Conservation (phyloP, 768 basidiomycete species). For the Fistulinella prunicolor region DNA sequence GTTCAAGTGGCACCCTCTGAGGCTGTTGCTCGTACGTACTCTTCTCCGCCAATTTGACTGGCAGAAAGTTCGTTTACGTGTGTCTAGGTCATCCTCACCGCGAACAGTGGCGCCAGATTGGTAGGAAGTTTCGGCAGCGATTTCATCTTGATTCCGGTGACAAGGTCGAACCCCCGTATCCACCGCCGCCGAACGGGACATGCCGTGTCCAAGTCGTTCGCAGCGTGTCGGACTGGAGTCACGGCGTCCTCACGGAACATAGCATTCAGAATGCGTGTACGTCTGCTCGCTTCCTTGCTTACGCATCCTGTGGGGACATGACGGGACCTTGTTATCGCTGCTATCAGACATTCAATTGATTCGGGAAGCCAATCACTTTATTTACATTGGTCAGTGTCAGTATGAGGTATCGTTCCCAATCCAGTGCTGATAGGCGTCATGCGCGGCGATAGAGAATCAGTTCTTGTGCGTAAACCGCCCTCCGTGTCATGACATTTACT, state of each 20-base stretch:
- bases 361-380: conserved; percentile 78
- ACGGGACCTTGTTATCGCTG: background rate
- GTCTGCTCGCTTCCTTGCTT: conserved; percentile 28
- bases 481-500: background rate
- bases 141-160: conserved; percentile 52
- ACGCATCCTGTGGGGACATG: background rate
- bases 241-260: conserved; percentile 84
- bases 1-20: conserved; percentile 60
- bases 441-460: conserved; percentile 57
- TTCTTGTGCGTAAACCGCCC: conserved; percentile 65
- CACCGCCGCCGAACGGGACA: conserved; percentile 43
- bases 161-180: conserved; percentile 40
- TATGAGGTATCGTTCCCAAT: background rate
- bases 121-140: conserved; percentile 58
- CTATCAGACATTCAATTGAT: conserved; percentile 73
- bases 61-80: background rate
- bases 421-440: conserved; percentile 11
- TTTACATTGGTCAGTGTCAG: conserved; percentile 81
- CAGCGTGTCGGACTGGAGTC: conserved; percentile 91
- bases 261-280: conserved; percentile 93
- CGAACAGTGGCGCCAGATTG: conserved; percentile 55
- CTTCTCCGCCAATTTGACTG: background rate
- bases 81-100: conserved; percentile 64
- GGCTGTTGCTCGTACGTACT: conserved; percentile 52
- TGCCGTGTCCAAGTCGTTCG: conserved; percentile 80